Conservation (phyloP, 257 asterid genomes). For the Solanum medicagineum region DNA sequence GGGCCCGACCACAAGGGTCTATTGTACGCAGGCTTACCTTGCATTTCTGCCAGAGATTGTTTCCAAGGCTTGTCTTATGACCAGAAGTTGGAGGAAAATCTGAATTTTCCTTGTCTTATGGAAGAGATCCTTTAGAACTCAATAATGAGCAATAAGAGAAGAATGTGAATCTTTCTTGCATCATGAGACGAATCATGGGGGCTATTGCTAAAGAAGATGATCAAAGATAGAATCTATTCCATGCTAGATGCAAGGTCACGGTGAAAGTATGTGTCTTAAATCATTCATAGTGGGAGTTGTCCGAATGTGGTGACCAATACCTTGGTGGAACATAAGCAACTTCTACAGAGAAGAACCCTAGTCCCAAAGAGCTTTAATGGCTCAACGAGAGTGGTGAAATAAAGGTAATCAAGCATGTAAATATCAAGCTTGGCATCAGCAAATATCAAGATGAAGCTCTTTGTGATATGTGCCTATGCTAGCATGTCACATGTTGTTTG, state of each 20-base stretch:
- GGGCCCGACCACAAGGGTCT: too few species aligned
- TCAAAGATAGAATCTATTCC: not conserved
- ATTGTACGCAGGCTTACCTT: too few species aligned
- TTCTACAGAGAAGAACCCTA: not conserved
- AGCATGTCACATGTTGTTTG: too few species aligned
- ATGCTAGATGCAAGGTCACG: not conserved
- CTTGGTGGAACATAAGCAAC: not conserved
- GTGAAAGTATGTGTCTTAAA: not conserved
- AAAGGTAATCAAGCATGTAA: too few species aligned
- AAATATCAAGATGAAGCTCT: too few species aligned
- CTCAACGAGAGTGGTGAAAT: not conserved
- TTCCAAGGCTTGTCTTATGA: too few species aligned
- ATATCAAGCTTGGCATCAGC: too few species aligned
- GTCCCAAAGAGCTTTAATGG: not conserved
- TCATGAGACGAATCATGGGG: not conserved
- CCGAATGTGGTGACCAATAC: not conserved
- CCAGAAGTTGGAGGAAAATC: not conserved
- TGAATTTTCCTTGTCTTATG: not conserved
- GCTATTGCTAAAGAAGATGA: not conserved
- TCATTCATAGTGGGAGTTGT: not conserved
- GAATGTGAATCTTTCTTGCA: not conserved
- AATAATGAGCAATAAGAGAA: not conserved
- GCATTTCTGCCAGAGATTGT: too few species aligned
- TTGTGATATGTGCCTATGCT: too few species aligned
- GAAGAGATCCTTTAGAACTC: not conserved